Conservation (phyloP, 2,329 filamentous ascomycete species). For the Aspergillus nomiae region DNA sequence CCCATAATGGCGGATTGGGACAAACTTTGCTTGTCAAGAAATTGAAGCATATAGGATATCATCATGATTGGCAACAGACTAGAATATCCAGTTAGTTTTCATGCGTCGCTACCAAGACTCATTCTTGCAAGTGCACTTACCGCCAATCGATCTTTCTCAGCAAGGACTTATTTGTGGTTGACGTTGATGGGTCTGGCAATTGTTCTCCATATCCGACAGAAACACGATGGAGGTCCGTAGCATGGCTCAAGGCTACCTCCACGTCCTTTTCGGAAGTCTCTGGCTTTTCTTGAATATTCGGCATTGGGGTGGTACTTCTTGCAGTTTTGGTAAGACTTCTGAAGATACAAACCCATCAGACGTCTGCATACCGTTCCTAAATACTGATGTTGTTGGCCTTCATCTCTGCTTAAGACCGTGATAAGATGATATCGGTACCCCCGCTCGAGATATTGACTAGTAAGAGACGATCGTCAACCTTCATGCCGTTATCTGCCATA, state of each 20-base stretch:
- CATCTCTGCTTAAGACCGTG: neutral
- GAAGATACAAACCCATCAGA: neutral
- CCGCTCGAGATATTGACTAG: neutral
- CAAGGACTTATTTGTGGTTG: neutral
- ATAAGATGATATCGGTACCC: neutral
- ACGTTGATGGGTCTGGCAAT: neutral
- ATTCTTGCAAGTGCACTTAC: neutral
- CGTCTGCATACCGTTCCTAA: neutral
- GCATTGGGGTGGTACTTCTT: neutral
- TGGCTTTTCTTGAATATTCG: neutral
- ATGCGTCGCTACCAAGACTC: neutral
- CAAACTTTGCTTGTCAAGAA: conserved; percentile 16
- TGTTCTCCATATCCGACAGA: neutral
- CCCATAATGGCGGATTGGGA: conserved; percentile 9
- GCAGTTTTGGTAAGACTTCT: neutral
- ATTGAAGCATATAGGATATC: conserved; percentile 15
- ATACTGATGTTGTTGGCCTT: neutral
- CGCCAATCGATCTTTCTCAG: neutral
- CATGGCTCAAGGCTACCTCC: neutral
- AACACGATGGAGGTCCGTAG: neutral
- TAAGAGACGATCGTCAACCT: neutral
- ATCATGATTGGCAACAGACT: conserved; percentile 13
- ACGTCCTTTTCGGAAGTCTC: neutral
- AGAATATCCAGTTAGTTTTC: neutral
- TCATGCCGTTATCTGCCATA: neutral